phyloP scores from a whole-genome alignment of 179 eudicot species.

The Patellifolia procumbens region DNA sequence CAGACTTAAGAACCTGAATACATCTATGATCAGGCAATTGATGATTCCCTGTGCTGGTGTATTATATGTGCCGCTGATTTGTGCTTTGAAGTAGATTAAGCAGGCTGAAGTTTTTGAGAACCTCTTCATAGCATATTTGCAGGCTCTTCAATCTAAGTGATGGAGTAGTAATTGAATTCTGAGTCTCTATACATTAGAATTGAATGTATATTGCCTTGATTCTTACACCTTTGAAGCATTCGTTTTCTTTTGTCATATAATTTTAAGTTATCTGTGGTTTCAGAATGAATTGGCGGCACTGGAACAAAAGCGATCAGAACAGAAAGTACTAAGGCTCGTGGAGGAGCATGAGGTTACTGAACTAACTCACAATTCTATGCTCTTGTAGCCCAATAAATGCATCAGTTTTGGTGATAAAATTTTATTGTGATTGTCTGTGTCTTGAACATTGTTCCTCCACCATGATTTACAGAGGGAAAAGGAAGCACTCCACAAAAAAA shows the following conservation, averaged over 20 bases:
- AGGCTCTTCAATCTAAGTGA: neutral
- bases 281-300: conserved; percentile 70
- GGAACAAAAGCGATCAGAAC: conserved; percentile 72
- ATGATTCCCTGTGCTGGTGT: neutral
- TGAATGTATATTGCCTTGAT: neutral
- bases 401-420: neutral
- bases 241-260: neutral
- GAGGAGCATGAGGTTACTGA: conserved; percentile 63
- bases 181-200: neutral
- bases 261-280: conserved; percentile 4
- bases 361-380: conserved; percentile 6
- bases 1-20: neutral
- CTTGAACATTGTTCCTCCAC: neutral
- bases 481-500: conserved; percentile 57
- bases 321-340: conserved; percentile 54
- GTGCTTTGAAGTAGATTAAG: neutral
- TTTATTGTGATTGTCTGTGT: neutral
- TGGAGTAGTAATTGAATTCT: neutral
- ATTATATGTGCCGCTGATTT: neutral
- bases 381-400: neutral
- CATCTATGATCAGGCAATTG: neutral
- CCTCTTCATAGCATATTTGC: neutral
- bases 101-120: neutral
- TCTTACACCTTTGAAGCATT: neutral
- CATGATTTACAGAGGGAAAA: conserved; percentile 53